Conservation (phyloP, 2,329 filamentous ascomycete species). For the Fusarium denticulatum region DNA sequence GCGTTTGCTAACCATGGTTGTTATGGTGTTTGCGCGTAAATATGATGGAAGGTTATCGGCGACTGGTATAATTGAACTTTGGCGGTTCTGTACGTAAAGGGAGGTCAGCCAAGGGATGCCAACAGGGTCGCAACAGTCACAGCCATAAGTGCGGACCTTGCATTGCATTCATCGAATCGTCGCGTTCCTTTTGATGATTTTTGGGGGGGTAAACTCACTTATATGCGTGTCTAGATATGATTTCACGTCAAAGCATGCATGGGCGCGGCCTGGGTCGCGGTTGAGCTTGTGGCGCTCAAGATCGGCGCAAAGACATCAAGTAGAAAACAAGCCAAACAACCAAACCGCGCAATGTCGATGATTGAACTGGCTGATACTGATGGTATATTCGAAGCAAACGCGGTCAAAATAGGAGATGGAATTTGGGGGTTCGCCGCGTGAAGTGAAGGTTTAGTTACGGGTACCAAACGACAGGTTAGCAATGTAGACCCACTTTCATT, state of each 20-base stretch:
- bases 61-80: conserved; percentile 24
- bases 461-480: background rate
- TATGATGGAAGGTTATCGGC: conserved; percentile 4
- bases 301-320: conserved; percentile 29
- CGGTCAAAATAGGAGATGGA: conserved; percentile 23
- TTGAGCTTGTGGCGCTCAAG: conserved; percentile 35
- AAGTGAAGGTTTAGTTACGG: conserved; percentile 28
- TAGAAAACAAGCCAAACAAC: background rate
- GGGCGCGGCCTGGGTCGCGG: conserved; percentile 38
- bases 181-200: background rate
- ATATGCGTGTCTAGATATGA: conserved; percentile 37
- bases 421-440: conserved; percentile 36
- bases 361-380: conserved; percentile 2
- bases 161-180: background rate
- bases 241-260: conserved; percentile 42
- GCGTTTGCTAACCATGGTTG: conserved; percentile 57
- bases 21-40: background rate
- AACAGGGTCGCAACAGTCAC: background rate
- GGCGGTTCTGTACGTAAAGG: conserved; percentile 22
- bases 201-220: conserved; percentile 31
- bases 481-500: conserved; percentile 8
- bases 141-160: background rate
- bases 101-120: conserved; percentile 31
- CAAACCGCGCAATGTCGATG: conserved; percentile 7
- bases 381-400: conserved; percentile 22